A percentile compares a stretch with the other conserved stretches of the same genome.
phyloP scores from a whole-genome alignment of 176 grass and related monocot species.

The Avena sativa region DNA sequence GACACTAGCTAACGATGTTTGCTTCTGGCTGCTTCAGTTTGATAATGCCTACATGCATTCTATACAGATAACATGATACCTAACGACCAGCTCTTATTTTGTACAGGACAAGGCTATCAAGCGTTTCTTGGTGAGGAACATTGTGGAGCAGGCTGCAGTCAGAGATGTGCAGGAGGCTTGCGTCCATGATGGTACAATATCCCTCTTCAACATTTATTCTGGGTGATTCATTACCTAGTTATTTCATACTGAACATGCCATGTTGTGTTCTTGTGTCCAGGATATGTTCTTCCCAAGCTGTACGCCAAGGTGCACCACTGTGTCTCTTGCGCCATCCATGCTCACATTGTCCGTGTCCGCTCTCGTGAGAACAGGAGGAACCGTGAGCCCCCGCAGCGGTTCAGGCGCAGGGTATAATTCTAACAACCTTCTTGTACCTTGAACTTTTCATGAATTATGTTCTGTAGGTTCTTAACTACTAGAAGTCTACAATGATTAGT shows the following conservation, averaged over 20 bases:
- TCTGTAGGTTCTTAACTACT: neutral
- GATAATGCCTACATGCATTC: neutral
- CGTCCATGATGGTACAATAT: constrained; percentile 55
- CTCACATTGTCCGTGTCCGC: constrained; percentile 67
- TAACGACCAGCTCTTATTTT: neutral
- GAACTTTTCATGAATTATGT: neutral
- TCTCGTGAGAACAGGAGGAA: constrained; percentile 66
- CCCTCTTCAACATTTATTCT: neutral
- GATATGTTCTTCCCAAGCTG: constrained; percentile 69
- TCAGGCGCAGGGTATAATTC: constrained; percentile 69
- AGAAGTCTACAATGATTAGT: too few species aligned
- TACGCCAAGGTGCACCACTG: constrained; percentile 73
- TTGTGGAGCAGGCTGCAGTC: constrained; percentile 75
- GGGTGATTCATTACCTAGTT: neutral
- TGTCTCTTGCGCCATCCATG: constrained; percentile 70
- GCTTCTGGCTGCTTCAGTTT: neutral
- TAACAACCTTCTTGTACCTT: neutral
- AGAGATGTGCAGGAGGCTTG: constrained; percentile 82
- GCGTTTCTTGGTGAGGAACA: constrained; percentile 70
- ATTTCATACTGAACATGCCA: neutral
- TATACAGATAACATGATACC: neutral
- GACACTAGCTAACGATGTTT: too few species aligned
- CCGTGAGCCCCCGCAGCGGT: constrained; percentile 65
- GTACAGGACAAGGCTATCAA: constrained; percentile 78
- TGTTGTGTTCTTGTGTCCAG: neutral